phyloP scores from a whole-genome alignment of 2,329 filamentous ascomycete species.

The Talaromyces marneffei region DNA sequence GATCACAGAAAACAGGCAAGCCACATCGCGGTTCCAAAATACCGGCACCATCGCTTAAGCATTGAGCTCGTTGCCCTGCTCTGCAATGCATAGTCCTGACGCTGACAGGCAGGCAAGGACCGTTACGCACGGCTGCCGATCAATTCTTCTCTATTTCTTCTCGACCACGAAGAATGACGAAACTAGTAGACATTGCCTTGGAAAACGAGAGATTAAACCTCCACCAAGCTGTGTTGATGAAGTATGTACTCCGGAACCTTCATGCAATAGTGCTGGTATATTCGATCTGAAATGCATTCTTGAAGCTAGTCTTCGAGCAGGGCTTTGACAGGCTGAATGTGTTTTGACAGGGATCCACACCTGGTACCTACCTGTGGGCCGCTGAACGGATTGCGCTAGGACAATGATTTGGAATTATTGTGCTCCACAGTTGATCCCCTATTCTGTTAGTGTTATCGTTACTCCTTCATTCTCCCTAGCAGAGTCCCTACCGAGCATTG shows the following conservation, averaged over 20 bases:
- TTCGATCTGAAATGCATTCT: constrained; percentile 1
- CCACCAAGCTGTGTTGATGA: not conserved
- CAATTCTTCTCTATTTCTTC: not conserved
- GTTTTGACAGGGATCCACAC: not conserved
- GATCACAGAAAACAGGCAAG: not conserved
- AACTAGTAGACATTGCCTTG: not conserved
- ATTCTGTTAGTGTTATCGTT: not conserved
- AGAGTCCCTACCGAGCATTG: not conserved
- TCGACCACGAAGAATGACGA: not conserved
- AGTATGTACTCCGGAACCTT: not conserved
- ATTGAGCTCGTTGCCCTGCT: not conserved
- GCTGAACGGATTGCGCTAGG: not conserved
- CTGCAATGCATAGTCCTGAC: not conserved
- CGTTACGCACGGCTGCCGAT: constrained; percentile 5
- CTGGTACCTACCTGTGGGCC: not conserved
- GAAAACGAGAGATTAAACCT: not conserved
- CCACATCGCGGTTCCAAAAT: constrained; percentile 7
- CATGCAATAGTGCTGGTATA: not conserved
- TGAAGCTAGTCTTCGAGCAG: not conserved
- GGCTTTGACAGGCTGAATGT: not conserved
- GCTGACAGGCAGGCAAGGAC: constrained; percentile 5
- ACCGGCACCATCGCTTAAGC: constrained; percentile 10
- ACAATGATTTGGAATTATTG: constrained; percentile 8
- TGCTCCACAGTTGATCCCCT: constrained; percentile 3
- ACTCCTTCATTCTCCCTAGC: not conserved